A percentile compares a stretch with the other conserved stretches of the same genome.
Conservation (phyloP, 2,329 filamentous ascomycete genomes). For the Colletotrichum sp. region DNA sequence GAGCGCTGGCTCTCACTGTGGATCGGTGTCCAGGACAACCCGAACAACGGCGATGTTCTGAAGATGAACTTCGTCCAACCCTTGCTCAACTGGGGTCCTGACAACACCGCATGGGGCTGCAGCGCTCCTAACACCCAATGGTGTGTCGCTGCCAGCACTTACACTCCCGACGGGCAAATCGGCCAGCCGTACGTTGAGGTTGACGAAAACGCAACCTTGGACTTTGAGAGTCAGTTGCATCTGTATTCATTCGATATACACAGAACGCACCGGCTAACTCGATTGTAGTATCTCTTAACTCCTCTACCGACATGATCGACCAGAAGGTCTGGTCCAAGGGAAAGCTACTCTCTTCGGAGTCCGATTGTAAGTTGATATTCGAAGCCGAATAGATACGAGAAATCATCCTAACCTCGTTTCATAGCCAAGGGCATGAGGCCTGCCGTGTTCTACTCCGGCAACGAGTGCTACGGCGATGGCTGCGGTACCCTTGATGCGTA, state of each 20-base stretch:
- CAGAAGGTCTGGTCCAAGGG: constrained; percentile 1
- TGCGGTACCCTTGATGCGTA: background rate
- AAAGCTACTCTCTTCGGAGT: background rate
- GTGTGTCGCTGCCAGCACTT: constrained; percentile 2
- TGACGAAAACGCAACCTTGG: background rate
- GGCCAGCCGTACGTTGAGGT: background rate
- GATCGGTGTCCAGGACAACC: constrained; percentile 8
- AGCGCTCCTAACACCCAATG: constrained; percentile 6
- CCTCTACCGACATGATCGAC: constrained; percentile 1
- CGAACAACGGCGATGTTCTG: background rate
- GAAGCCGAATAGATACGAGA: background rate
- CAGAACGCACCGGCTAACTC: background rate
- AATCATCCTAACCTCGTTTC: background rate
- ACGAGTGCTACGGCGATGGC: constrained; percentile 9
- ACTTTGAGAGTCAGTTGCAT: background rate
- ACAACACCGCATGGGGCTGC: constrained; percentile 1
- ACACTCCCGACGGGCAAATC: background rate
- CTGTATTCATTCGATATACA: too few species aligned
- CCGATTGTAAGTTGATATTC: background rate
- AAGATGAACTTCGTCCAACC: constrained; percentile 9
- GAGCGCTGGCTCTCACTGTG: background rate
- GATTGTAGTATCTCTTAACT: background rate
- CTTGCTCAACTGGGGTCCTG: constrained; percentile 7
- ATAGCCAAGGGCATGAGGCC: constrained; percentile 6
- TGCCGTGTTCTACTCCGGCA: constrained; percentile 5